Percentiles rank a stretch among this genome's conserved stretches.
Conservation (phyloP, 2,329 filamentous ascomycete genomes). For the Trichoderma sp. region DNA sequence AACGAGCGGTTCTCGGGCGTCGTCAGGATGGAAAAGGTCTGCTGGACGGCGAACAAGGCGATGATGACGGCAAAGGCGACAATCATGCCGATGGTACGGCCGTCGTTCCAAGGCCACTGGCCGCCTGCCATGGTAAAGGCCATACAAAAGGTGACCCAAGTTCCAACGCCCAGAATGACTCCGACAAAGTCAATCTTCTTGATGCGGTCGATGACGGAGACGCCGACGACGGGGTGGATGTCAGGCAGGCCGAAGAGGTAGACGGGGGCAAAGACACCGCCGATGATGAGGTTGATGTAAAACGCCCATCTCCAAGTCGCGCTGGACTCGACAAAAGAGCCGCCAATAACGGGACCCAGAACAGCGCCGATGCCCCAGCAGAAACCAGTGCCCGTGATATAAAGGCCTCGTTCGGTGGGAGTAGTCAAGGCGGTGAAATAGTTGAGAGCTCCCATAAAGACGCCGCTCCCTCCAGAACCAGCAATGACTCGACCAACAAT, state of each 20-base stretch:
- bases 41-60: background rate
- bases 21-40: constrained; percentile 4
- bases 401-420: constrained; percentile 26
- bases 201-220: constrained; percentile 25
- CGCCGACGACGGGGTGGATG: constrained; percentile 11
- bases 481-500: constrained; percentile 44
- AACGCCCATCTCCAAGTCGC: constrained; percentile 28
- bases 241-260: constrained; percentile 2
- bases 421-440: constrained; percentile 26
- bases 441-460: constrained; percentile 33
- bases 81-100: constrained; percentile 43
- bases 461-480: constrained; percentile 41
- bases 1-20: background rate
- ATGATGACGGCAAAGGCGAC: constrained; percentile 38
- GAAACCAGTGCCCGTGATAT: constrained; percentile 25
- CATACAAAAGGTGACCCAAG: constrained; percentile 35
- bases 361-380: constrained; percentile 26
- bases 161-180: background rate
- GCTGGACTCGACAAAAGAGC: constrained; percentile 33
- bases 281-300: constrained; percentile 53
- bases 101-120: constrained; percentile 43
- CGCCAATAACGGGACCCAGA: constrained; percentile 43
- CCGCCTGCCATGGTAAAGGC: constrained; percentile 48
- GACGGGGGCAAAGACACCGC: constrained; percentile 9
- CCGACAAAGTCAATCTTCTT: constrained; percentile 37